These are phyloP conservation scores for Mrakia gelida DNA, from an alignment of 768 basidiomycete species.

Conservation along the genomic window DNA sequence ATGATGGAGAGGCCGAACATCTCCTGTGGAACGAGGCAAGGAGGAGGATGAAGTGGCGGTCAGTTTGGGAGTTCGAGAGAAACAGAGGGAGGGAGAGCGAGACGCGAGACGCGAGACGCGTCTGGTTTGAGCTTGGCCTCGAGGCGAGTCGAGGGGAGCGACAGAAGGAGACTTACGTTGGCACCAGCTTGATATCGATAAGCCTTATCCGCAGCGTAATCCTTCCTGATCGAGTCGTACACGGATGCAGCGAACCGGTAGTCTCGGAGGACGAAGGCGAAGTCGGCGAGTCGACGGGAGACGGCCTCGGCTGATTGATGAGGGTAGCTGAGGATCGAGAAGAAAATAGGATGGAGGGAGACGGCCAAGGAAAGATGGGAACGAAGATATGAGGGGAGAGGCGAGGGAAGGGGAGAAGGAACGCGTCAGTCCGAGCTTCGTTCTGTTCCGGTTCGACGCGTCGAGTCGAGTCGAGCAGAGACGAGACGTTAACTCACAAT, in stretches of 20 bases:
- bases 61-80: conserved; percentile 19
- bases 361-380: neutral
- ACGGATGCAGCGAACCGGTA: conserved; percentile 72
- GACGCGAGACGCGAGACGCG: too few species aligned
- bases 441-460: neutral
- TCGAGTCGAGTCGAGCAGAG: too few species aligned
- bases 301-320: conserved; percentile 41
- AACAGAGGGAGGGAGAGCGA: neutral
- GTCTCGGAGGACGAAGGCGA: conserved; percentile 87
- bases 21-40: conserved; percentile 54
- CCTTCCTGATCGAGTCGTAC: conserved; percentile 84
- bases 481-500: conserved; percentile 39
- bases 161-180: conserved; percentile 54
- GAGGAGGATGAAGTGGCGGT: neutral
- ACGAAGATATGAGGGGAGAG: too few species aligned
- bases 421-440: neutral
- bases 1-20: conserved; percentile 50
- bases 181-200: conserved; percentile 55
- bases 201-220: conserved; percentile 49
- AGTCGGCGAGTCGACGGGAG: conserved; percentile 81
- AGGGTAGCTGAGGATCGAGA: conserved; percentile 44
- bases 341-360: neutral
- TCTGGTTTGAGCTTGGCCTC: too few species aligned
- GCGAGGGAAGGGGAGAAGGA: neutral
- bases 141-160: neutral